phyloP scores from a whole-genome alignment of 1,139 yeast genomes.

The Yamadazyma sp. region DNA sequence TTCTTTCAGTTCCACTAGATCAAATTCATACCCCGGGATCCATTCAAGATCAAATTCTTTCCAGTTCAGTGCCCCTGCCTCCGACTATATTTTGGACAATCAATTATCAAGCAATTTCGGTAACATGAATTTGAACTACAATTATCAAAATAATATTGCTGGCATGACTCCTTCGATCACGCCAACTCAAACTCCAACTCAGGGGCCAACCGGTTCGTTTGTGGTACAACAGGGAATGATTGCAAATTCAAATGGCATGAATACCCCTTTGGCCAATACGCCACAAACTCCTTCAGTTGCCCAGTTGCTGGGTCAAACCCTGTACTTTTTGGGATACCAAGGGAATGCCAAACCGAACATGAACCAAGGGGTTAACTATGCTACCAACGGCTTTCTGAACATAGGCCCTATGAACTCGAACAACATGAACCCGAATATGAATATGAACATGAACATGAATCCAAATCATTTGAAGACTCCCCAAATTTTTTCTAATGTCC shows the following conservation, averaged over 20 bases:
- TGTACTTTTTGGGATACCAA: constrained; percentile 3
- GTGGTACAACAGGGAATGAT: background rate
- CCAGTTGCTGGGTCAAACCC: background rate
- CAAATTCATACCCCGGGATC: constrained; percentile 15
- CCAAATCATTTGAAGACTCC: constrained; percentile 16
- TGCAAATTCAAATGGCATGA: background rate
- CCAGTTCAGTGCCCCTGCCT: constrained; percentile 8
- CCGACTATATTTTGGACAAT: constrained; percentile 13
- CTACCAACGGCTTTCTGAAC: no score
- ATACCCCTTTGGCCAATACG: constrained; percentile 2
- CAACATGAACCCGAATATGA: constrained; percentile 5
- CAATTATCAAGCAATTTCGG: constrained; percentile 12
- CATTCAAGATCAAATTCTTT: constrained; percentile 18
- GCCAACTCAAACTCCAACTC: constrained; percentile 3
- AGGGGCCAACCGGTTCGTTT: constrained; percentile 3
- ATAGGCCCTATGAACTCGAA: background rate
- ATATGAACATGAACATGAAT: constrained; percentile 7
- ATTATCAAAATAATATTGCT: background rate
- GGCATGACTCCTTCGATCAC: background rate
- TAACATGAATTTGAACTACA: constrained; percentile 12
- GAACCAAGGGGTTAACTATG: background rate
- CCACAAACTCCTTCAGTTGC: constrained; percentile 1
- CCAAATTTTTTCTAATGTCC: constrained; percentile 21
- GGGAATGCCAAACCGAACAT: background rate
- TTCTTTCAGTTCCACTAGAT: constrained; percentile 10